Conservation (phyloP, 2,329 filamentous ascomycete species). For the Botryotinia narcissicola region DNA sequence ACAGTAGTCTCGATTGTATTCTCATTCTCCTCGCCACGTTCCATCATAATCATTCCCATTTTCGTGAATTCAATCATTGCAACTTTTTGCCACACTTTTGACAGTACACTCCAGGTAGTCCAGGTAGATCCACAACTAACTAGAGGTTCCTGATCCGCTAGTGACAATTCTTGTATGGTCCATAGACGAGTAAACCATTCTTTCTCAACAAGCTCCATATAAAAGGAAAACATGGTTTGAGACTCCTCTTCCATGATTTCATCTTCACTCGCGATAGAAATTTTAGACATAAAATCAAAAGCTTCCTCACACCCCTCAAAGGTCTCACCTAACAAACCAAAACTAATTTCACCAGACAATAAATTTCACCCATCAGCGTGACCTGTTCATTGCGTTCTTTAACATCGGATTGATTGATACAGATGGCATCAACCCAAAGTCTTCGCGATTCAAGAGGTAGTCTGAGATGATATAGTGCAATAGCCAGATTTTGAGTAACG, state of each 20-base stretch:
- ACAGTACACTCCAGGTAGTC: constrained; percentile 1
- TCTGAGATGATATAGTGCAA: constrained; percentile 16
- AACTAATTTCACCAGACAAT: constrained; percentile 20
- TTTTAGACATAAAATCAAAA: neutral
- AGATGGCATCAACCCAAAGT: constrained; percentile 23
- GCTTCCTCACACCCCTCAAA: neutral
- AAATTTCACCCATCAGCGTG: constrained; percentile 28
- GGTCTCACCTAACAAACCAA: constrained; percentile 16
- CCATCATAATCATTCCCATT: neutral
- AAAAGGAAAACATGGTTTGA: neutral
- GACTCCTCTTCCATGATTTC: neutral
- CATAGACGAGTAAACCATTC: constrained; percentile 24
- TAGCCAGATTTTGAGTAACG: constrained; percentile 16
- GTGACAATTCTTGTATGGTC: constrained; percentile 20
- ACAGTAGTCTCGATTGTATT: neutral
- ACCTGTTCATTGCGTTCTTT: constrained; percentile 27
- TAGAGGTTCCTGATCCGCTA: neutral
- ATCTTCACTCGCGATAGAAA: neutral
- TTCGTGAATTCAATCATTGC: neutral
- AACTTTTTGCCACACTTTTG: neutral
- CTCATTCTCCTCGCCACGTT: neutral
- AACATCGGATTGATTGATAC: constrained; percentile 28
- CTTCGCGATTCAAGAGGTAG: neutral
- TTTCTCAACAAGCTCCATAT: neutral
- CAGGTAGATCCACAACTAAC: constrained; percentile 8